Evolutionary conservation across 495 filamentous ascomycete genomes (phyloP).

Genomic region (Xylaria telfairii): DNA sequence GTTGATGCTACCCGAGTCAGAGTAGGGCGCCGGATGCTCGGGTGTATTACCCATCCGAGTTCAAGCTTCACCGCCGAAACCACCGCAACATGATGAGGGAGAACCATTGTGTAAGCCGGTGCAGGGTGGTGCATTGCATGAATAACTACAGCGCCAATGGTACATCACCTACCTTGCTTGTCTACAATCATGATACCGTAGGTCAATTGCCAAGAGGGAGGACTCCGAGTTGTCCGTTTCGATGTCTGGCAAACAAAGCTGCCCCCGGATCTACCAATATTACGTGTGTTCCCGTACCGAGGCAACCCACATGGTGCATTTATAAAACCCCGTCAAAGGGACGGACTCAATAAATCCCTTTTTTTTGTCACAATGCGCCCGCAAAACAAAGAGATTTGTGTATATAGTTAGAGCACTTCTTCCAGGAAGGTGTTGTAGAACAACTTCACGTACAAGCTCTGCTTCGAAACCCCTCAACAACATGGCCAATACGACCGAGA

Average conservation of each 20-base stretch:
- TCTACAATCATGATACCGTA: background rate
- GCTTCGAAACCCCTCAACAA: background rate
- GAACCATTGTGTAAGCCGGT: background rate
- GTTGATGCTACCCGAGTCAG: background rate
- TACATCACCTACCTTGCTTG: background rate
- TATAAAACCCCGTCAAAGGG: background rate
- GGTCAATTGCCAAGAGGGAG: background rate
- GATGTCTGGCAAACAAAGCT: background rate
- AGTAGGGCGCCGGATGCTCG: background rate
- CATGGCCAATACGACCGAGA: background rate
- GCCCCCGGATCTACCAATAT: background rate
- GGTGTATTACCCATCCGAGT: background rate
- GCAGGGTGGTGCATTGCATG: background rate
- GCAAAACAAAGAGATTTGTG: no score
- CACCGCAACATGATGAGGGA: background rate
- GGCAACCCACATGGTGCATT: background rate
- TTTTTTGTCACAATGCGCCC: no score
- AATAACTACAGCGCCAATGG: background rate
- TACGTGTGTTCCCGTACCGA: background rate
- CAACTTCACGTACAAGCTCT: no score
- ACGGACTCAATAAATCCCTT: background rate
- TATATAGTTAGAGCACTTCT: no score
- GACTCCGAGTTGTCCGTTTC: background rate
- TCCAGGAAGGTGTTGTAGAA: no score
- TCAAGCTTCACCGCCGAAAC: background rate